Evolutionary conservation across 352 stramenopile genomes (phyloP), one percentile per base, ranked within the genome.

Genomic region (Peronospora tabacina): DNA sequence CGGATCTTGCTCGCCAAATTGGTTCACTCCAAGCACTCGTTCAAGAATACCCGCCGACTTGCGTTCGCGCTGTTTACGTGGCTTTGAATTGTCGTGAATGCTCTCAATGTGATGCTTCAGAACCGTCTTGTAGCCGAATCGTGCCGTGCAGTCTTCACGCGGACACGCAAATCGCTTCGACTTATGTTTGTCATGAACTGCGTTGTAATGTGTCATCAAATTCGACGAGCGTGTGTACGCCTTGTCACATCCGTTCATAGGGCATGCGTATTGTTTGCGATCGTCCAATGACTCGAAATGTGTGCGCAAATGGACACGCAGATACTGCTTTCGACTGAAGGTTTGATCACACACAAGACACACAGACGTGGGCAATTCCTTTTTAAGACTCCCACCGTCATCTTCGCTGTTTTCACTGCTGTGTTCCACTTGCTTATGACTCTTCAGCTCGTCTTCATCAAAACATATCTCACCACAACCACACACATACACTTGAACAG

Each of bases 41-140:
- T 56, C 48, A 37, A 74, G 50, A 37, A 68, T 41, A 5, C 62
- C 35, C 17, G 46, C 59, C n/a, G 74, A 69, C 17, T 66, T 49
- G n/a, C 44, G 20, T 28, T 68, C 33, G 2, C 55, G 53, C 52
- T 45, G 44, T 44, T 68, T 75, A 7, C 40, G 44, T 34, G 55
- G 40, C 41, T 59, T 58, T 1, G 61, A 61, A 37, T 74, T 61
- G 20, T 71, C 55, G 43, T 90, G 80, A n/a, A 87, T 63, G 36
- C 55, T 82, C 19, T 72, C 59, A 15, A 90, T 64, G 49, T 90
- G 80, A 42, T 63, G 70, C 17, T 58, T 63, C 7, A 92, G 56
- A 20, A 85, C 68, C 15, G 71, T 85, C 51, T 90, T 90, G 63
- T 88, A 88, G 13, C 71, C 70, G 49, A 92, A 92, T 11, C 61